These are phyloP conservation scores for Capsicum baccatum DNA, from an alignment of 257 asterid genomes.

Conservation along the genomic window DNA sequence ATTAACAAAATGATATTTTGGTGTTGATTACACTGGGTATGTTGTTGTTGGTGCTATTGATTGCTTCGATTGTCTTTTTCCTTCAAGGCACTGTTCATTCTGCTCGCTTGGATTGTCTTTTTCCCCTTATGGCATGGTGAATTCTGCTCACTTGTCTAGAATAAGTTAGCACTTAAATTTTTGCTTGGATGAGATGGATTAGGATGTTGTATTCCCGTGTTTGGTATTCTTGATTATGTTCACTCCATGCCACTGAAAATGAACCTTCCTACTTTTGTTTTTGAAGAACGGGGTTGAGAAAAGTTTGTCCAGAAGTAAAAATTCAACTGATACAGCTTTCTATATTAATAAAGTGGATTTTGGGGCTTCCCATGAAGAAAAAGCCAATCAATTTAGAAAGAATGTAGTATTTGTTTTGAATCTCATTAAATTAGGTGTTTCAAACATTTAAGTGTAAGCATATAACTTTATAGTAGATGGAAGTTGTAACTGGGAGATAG, in stretches of 20 bases:
- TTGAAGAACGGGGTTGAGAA: background rate
- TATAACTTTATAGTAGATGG: background rate
- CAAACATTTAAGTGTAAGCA: background rate
- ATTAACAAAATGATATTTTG: background rate
- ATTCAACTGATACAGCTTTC: background rate
- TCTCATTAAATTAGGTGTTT: background rate
- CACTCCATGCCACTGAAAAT: background rate
- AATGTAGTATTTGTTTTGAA: background rate
- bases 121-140: background rate
- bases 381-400: background rate
- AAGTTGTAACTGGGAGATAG: background rate
- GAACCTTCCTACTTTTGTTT: background rate
- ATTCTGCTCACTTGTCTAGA: background rate
- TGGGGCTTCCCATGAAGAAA: constrained; percentile 10
- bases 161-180: background rate
- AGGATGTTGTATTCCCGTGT: background rate
- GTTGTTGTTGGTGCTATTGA: too few relatives aligned
- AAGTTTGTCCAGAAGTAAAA: background rate
- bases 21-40: background rate
- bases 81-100: background rate
- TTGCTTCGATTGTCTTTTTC: background rate
- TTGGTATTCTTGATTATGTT: background rate
- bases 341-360: background rate
- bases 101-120: background rate
- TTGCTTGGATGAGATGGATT: background rate